Evolutionary conservation across 768 basidiomycete species (phyloP).

Genomic region (Candolleomyces eurysporus): DNA sequence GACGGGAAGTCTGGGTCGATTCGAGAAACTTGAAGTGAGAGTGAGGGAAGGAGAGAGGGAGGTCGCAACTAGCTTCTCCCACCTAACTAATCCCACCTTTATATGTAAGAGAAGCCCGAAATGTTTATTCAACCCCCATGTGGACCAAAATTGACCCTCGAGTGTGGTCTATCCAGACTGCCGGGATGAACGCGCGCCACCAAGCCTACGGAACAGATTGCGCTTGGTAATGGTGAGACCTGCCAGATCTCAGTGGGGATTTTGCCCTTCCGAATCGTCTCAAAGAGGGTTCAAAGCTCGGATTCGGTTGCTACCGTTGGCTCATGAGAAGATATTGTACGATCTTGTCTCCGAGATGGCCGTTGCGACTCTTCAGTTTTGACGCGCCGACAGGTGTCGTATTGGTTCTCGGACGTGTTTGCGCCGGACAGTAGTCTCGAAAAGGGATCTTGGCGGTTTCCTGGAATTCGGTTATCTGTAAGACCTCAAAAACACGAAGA

Average conservation of each 20-base stretch:
- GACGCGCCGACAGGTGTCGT: no score
- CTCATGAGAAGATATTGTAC: no score
- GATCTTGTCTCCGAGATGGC: no score
- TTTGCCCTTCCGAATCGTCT: background rate
- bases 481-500: no score
- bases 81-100: background rate
- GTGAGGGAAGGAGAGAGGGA: background rate
- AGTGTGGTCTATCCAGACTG: background rate
- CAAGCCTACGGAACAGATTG: background rate
- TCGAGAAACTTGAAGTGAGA: background rate
- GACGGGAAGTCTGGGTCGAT: background rate
- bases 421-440: no score
- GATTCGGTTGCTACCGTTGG: no score
- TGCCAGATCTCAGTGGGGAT: background rate
- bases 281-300: no score
- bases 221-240: no score
- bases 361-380: no score
- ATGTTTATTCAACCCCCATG: background rate
- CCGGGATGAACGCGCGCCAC: slow-evolving; percentile 1
- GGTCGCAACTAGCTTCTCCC: background rate
- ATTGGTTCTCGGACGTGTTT: no score
- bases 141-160: background rate
- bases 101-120: slow-evolving; percentile 7
- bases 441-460: no score
- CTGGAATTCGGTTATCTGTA: no score